Evolutionary conservation across 2,329 filamentous ascomycete genomes (phyloP), one percentile per base, ranked within the genome.

Genomic region (Cadophora luteo-olivacea): DNA sequence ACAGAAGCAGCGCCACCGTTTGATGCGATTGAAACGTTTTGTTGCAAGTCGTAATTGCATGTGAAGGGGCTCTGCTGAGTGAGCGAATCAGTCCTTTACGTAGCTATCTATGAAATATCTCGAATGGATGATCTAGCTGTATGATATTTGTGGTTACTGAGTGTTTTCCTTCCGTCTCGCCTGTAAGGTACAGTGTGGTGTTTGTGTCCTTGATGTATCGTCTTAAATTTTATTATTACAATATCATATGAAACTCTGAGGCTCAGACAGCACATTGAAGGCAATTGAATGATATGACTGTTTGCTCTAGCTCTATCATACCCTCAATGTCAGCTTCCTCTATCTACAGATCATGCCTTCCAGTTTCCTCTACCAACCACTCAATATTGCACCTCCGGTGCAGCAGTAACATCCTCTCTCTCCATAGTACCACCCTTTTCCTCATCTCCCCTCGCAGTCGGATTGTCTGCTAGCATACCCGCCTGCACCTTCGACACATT

Each of bases 361-460:
- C 41, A 16, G 14, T 7, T 41, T 14, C 9, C 14, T 33, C 55
- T 4, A 3, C 29, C 9, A 4, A 41, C 0, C 2, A 29, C 16
- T 62, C 8, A 51, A 33, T 19, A 48, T 51, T 32, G 57, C 9
- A 58, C 36, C 36, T 45, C 52, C 51, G 32, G 33, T 36, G 33
- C 14, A 4, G 24, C 19, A 48, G 11, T 32, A 14, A 7, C 22
- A 41, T 33, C 49, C 22, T 57, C 62, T 4, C 33, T 57, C 52
- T 65, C 62, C 22, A 58, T 1, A n/a, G 33, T 48, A 22, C 51
- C 62, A 25, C 51, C 62, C 36, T 65, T 65, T 51, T 65, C 62
- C n/a, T 32, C 51, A 58, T 55, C 52, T 3, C 62, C 51, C n/a
- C 16, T 32, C 22, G n/a, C 14, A 36, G 22, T 33, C 36, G 33